phyloP scores from a whole-genome alignment of 2,329 filamentous ascomycete genomes.

The Amauroascus niger region DNA sequence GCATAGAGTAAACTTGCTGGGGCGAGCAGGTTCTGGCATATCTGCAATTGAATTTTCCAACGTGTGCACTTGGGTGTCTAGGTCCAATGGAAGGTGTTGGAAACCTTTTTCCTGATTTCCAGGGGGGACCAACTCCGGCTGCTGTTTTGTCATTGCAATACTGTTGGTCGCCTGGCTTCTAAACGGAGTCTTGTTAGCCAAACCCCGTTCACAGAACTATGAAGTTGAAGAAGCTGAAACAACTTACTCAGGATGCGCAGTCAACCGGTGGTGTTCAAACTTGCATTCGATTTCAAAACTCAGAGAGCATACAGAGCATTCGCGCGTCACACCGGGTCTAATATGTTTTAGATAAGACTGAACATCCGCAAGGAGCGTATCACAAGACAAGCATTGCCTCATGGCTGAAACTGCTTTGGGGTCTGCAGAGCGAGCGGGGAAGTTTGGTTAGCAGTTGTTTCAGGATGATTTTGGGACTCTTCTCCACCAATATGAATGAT shows the following conservation, averaged over 20 bases:
- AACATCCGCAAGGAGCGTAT: background rate
- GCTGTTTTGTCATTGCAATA: background rate
- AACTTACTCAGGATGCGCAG: background rate
- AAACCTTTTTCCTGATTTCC: background rate
- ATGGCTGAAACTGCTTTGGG: background rate
- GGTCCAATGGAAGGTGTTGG: background rate
- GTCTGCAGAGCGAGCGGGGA: background rate
- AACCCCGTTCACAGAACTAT: no score
- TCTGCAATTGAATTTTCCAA: background rate
- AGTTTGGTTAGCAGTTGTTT: background rate
- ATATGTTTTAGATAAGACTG: conserved; percentile 3
- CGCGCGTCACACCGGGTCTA: background rate
- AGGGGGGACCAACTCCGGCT: background rate
- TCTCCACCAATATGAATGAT: background rate
- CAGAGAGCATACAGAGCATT: conserved; percentile 1
- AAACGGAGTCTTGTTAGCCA: background rate
- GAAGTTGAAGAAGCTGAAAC: background rate
- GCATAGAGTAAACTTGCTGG: background rate
- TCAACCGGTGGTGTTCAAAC: conserved; percentile 1
- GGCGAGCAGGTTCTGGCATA: background rate
- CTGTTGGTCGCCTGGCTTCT: background rate
- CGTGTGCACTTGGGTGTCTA: background rate
- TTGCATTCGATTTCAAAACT: conserved; percentile 4
- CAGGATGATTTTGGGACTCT: background rate
- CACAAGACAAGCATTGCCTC: conserved; percentile 6